Conservation (phyloP, 768 basidiomycete species). For the Calocybe indica region DNA sequence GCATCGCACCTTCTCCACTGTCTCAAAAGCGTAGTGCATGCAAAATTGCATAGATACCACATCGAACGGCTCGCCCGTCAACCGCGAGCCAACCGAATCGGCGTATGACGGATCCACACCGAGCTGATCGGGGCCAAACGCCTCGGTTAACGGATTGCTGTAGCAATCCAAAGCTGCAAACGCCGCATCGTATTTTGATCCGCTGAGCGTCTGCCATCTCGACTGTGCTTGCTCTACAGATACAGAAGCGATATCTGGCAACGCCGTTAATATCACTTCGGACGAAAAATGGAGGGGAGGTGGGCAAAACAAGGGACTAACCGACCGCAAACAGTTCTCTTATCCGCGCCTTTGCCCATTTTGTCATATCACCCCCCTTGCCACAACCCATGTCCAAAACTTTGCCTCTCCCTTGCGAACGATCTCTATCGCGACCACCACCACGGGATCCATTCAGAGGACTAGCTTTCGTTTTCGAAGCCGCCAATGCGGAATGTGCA, state of each 20-base stretch:
- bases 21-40: constrained; percentile 99
- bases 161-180: constrained; percentile 93
- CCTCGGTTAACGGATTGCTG: constrained; percentile 59
- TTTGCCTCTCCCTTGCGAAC: constrained; percentile 45
- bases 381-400: constrained; percentile 97
- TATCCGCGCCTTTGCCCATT: constrained; percentile 88
- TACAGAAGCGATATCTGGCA: constrained; percentile 78
- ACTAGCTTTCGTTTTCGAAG: constrained; percentile 20
- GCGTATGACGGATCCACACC: constrained; percentile 18
- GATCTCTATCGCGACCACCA: constrained; percentile 23
- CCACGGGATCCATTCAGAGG: constrained; percentile 15
- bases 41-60: constrained; percentile 99
- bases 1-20: constrained; percentile 74
- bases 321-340: constrained; percentile 79
- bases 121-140: constrained; percentile 57
- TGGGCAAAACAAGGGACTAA: constrained; percentile 22
- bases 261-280: neutral
- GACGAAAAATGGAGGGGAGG: constrained; percentile 5
- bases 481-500: constrained; percentile 61
- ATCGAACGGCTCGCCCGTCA: constrained; percentile 62
- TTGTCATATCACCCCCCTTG: constrained; percentile 96
- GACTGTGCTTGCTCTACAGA: constrained; percentile 85
- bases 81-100: constrained; percentile 4
- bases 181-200: constrained; percentile 62
- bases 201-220: constrained; percentile 53